Conservation (phyloP, 1,139 yeast genomes). For the Lodderomyces elongisporus region DNA sequence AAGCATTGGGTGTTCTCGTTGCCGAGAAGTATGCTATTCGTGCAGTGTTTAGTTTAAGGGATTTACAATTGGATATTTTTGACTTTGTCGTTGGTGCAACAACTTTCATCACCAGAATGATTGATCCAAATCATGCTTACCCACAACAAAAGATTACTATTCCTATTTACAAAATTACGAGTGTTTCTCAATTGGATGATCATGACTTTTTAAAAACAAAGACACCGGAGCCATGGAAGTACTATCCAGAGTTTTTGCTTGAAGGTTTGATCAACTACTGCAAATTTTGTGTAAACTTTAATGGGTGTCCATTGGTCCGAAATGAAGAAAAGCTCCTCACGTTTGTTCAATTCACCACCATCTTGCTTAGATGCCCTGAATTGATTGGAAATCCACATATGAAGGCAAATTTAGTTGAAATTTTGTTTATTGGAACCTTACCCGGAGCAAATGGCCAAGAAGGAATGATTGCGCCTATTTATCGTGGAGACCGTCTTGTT, state of each 20-base stretch:
- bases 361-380: conserved; percentile 79
- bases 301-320: conserved; percentile 53
- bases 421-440: conserved; percentile 70
- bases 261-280: conserved; percentile 82
- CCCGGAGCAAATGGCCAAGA: conserved; percentile 53
- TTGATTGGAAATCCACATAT: conserved; percentile 88
- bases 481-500: conserved; percentile 61
- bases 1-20: conserved; percentile 33
- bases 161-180: conserved; percentile 59
- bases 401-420: conserved; percentile 78
- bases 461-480: conserved; percentile 68
- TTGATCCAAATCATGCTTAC: conserved; percentile 65
- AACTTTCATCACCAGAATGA: conserved; percentile 61
- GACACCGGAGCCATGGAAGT: conserved; percentile 75
- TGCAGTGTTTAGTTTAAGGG: conserved; percentile 53
- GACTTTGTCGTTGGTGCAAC: conserved; percentile 76
- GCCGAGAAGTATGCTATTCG: conserved; percentile 51
- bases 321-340: conserved; percentile 47
- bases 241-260: conserved; percentile 77
- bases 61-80: conserved; percentile 60
- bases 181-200: conserved; percentile 54
- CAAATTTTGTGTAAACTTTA: conserved; percentile 56
- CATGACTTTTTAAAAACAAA: conserved; percentile 59
- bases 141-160: conserved; percentile 54
- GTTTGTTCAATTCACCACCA: conserved; percentile 70